A percentile compares a stretch with the other conserved stretches of the same genome.
phyloP scores from a whole-genome alignment of 805 yeast genomes.

The Maudiozyma turicensis region DNA sequence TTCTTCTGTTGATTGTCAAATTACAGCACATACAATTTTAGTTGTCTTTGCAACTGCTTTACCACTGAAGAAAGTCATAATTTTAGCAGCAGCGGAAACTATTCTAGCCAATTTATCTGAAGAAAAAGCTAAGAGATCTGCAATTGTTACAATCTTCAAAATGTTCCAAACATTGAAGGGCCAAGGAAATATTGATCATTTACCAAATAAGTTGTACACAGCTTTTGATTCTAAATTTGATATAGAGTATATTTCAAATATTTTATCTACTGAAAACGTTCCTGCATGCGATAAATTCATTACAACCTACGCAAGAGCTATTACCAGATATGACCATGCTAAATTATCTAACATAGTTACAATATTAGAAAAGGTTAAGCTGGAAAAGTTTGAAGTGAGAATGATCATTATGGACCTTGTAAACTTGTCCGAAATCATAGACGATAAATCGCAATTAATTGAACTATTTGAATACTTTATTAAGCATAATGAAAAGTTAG shows the following conservation, averaged over 20 bases:
- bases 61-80: conserved; percentile 45
- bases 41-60: conserved; percentile 69
- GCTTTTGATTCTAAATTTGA: conserved; percentile 21
- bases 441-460: conserved; percentile 32
- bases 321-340: conserved; percentile 35
- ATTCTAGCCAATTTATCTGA: conserved; percentile 39
- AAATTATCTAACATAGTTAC: conserved; percentile 30
- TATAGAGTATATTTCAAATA: conserved; percentile 11
- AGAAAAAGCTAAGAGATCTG: conserved; percentile 33
- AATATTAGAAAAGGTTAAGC: conserved; percentile 25
- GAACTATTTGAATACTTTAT: conserved; percentile 34
- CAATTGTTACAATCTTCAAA: conserved; percentile 39
- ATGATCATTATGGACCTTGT: conserved; percentile 32
- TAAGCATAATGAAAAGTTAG: conserved; percentile 30
- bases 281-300: conserved; percentile 32
- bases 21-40: conserved; percentile 74
- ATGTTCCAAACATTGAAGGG: conserved; percentile 40
- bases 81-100: conserved; percentile 53
- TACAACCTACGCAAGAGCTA: conserved; percentile 35
- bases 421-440: conserved; percentile 29
- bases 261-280: conserved; percentile 20
- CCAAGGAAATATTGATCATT: conserved; percentile 32
- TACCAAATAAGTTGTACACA: conserved; percentile 32
- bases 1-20: conserved; percentile 49
- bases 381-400: conserved; percentile 32